Base-by-base conservation (phyloP, 2,329 filamentous ascomycete species). In the Aspergillus ruber region DNA sequence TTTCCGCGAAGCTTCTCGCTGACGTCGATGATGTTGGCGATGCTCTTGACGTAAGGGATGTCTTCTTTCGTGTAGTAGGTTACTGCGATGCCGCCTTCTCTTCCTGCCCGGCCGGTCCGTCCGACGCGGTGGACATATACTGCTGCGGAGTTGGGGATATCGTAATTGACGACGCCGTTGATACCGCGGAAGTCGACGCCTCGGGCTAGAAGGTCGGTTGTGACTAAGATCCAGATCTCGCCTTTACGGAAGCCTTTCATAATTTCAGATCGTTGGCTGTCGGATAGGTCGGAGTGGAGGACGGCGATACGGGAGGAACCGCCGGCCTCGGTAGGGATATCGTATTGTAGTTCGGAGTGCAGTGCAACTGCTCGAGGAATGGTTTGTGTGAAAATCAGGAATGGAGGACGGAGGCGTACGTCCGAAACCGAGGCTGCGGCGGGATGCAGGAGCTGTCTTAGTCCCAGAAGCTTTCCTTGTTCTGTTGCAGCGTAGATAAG, bases 21-120 rank as follows among this genome's bases (percentile, higher is more conserved):
- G 18, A 82, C 81, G 0, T 86, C 81, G 54, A 98, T 95, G 29
- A 97, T 88, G 61, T 96, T 96, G 29, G 90, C 93, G 23, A 98
- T 87, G 53, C 83, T 88, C 73, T 91, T 95, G 48, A 98, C 82
- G 54, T 84, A 89, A 0, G 88, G 86, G 3, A 97, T 85, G 62
- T 98, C 93, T 51, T 96, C 93, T 66, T 93, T 89, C 0, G 91
- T 97, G 69, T 95, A 98, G 50, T 95, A 85, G 0, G 93, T 98
- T 1, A 98, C 85, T 0, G 90, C 90, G 3, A 95, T 81, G 42
- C 93, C 93, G 17, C 90, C 90, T 60, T 87, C 82, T 20, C 90
- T 80, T 0, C 93, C 93, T 0, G 90, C 93, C 18, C 93, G 80
- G 0, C 91, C 93, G 0, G 93, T 97, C 42, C 93, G 81, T 0